Evolutionary conservation across 306 rosid genomes (phyloP).

Genomic region (Lathyrus tuberosus): DNA sequence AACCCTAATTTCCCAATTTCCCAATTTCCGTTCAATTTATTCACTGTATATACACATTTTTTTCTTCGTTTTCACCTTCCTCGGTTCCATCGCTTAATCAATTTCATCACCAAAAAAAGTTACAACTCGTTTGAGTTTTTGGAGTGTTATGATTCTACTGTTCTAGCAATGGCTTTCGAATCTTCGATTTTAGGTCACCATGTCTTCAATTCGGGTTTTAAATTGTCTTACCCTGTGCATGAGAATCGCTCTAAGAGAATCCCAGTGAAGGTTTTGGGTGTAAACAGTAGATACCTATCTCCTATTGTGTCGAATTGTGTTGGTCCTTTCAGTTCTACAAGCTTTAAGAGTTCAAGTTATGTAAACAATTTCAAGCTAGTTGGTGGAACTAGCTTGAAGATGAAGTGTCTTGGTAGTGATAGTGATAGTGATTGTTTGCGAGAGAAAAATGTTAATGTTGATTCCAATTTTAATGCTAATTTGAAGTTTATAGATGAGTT

Average conservation of each 20-base stretch:
- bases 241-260: constrained; percentile 37
- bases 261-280: constrained; percentile 39
- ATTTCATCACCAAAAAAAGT: constrained; percentile 1
- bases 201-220: constrained; percentile 34
- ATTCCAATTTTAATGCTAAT: constrained; percentile 43
- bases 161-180: constrained; percentile 46
- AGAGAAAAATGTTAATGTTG: constrained; percentile 43
- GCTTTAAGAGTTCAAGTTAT: constrained; percentile 29
- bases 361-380: constrained; percentile 26
- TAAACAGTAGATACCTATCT: constrained; percentile 38
- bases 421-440: constrained; percentile 42
- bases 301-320: constrained; percentile 41
- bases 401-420: constrained; percentile 45
- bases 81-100: constrained; percentile 3
- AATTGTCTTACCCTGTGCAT: constrained; percentile 29
- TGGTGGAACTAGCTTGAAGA: constrained; percentile 47
- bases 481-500: constrained; percentile 46
- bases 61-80: neutral
- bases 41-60: constrained; percentile 18
- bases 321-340: constrained; percentile 34
- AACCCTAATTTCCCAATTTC: constrained; percentile 40
- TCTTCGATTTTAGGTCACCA: constrained; percentile 45
- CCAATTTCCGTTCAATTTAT: neutral
- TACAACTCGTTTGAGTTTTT: constrained; percentile 23
- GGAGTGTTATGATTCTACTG: constrained; percentile 38